Evolutionary conservation across 2,329 filamentous ascomycete genomes (phyloP).

Genomic region (Lasiodiplodia sp.): DNA sequence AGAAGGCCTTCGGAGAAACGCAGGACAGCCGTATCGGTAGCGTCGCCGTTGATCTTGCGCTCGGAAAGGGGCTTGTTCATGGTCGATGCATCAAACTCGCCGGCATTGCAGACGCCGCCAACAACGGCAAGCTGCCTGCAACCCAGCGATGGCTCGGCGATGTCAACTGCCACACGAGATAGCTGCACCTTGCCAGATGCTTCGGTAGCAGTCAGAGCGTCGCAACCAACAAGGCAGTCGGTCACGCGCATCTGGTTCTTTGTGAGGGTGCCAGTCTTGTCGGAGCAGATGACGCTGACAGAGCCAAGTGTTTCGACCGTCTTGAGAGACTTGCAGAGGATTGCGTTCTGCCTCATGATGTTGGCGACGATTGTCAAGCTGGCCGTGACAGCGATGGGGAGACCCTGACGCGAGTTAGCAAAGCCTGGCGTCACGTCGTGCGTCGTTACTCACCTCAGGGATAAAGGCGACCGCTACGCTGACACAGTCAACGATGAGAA

Average conservation of each 20-base stretch:
- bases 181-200: conserved; percentile 24
- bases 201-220: conserved; percentile 32
- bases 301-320: conserved; percentile 79
- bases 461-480: conserved; percentile 76
- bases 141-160: conserved; percentile 53
- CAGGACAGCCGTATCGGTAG: conserved; percentile 77
- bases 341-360: conserved; percentile 77
- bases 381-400: conserved; percentile 53
- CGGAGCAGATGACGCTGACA: conserved; percentile 77
- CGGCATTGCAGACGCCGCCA: conserved; percentile 75
- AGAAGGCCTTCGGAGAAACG: conserved; percentile 73
- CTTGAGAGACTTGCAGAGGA: conserved; percentile 81
- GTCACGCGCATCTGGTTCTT: conserved; percentile 77
- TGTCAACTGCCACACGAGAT: conserved; percentile 25
- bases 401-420: conserved; percentile 31
- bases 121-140: conserved; percentile 65
- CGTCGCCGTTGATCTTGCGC: conserved; percentile 74
- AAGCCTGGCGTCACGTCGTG: not conserved
- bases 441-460: conserved; percentile 58
- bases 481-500: conserved; percentile 76
- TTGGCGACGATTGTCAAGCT: conserved; percentile 79
- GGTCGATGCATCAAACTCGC: conserved; percentile 74
- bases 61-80: conserved; percentile 65
- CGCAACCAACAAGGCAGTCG: conserved; percentile 67
- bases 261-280: conserved; percentile 78